Evolutionary conservation across 805 yeast species (phyloP).

Genomic region (Wickerhamomyces alni): DNA sequence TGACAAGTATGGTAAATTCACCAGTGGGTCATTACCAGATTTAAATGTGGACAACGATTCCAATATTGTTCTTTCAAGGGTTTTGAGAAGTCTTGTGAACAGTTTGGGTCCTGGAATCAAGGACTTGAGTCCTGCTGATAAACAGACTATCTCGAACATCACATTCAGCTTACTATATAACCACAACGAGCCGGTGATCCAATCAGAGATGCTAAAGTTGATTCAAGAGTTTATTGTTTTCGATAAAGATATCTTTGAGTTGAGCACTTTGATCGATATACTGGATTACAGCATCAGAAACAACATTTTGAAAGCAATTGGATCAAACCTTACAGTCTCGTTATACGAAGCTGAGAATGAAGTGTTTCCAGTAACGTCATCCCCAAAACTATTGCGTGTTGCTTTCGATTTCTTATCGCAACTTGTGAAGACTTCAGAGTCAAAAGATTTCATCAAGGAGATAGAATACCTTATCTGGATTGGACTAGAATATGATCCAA

Average conservation of each 20-base stretch:
- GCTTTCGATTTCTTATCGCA: constrained; percentile 56
- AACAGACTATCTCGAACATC: constrained; percentile 30
- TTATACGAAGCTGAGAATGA: constrained; percentile 35
- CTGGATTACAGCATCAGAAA: constrained; percentile 27
- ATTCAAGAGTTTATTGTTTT: constrained; percentile 43
- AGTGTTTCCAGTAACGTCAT: constrained; percentile 40
- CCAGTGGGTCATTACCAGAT: constrained; percentile 39
- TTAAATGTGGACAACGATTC: constrained; percentile 44
- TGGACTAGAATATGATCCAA: constrained; percentile 40
- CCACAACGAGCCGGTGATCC: constrained; percentile 26
- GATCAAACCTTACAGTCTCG: constrained; percentile 23
- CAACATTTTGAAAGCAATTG: constrained; percentile 25
- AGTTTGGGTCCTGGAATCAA: constrained; percentile 53
- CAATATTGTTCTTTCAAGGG: constrained; percentile 34
- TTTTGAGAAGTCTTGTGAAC: constrained; percentile 40
- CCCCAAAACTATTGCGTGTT: constrained; percentile 31
- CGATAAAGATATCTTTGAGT: constrained; percentile 31
- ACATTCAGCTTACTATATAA: constrained; percentile 27
- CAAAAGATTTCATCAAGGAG: constrained; percentile 35
- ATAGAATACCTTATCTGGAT: constrained; percentile 58
- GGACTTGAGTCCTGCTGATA: constrained; percentile 25
- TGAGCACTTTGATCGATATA: constrained; percentile 23
- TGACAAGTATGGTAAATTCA: constrained; percentile 46
- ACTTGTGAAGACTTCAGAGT: constrained; percentile 48
- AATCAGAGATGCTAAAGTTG: constrained; percentile 34